Percentiles rank a stretch among this genome's conserved stretches.
These are phyloP conservation scores for Geotrichum klebahnii DNA, from an alignment of 1,139 yeast genomes.

Conservation along the genomic window DNA sequence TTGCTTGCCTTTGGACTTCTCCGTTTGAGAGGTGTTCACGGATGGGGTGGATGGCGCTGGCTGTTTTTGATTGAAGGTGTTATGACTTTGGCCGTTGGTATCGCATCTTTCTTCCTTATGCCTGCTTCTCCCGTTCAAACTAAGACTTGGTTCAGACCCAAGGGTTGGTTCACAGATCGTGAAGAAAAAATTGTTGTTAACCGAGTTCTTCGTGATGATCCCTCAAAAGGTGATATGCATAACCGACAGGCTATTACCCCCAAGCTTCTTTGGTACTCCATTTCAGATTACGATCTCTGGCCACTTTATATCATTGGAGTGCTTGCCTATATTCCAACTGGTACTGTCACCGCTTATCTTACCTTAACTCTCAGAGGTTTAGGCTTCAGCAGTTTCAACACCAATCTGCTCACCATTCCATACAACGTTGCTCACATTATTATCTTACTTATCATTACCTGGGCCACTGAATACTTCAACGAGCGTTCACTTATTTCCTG, in stretches of 20 bases:
- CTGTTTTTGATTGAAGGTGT: conserved; percentile 55
- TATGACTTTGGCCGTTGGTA: conserved; percentile 49
- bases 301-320: conserved; percentile 54
- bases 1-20: conserved; percentile 47
- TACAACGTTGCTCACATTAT: conserved; percentile 42
- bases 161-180: conserved; percentile 58
- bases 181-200: conserved; percentile 60
- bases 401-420: conserved; percentile 57
- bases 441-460: conserved; percentile 42
- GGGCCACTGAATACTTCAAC: conserved; percentile 44
- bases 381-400: conserved; percentile 54
- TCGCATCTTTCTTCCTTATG: conserved; percentile 50
- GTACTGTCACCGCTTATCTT: conserved; percentile 47
- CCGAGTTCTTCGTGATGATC: conserved; percentile 59
- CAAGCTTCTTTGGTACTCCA: conserved; percentile 42
- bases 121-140: conserved; percentile 56
- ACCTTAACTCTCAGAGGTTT: conserved; percentile 50
- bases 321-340: conserved; percentile 42
- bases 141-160: conserved; percentile 45
- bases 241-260: conserved; percentile 54
- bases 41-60: conserved; percentile 54
- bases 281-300: conserved; percentile 54
- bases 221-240: conserved; percentile 63
- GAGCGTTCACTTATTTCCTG: conserved; percentile 39
- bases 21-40: conserved; percentile 41